A percentile compares a stretch with the other conserved stretches of the same genome.
These are phyloP conservation scores for Atkinsonella hypoxylon DNA, from an alignment of 2,329 filamentous ascomycete genomes.

Conservation along the genomic window DNA sequence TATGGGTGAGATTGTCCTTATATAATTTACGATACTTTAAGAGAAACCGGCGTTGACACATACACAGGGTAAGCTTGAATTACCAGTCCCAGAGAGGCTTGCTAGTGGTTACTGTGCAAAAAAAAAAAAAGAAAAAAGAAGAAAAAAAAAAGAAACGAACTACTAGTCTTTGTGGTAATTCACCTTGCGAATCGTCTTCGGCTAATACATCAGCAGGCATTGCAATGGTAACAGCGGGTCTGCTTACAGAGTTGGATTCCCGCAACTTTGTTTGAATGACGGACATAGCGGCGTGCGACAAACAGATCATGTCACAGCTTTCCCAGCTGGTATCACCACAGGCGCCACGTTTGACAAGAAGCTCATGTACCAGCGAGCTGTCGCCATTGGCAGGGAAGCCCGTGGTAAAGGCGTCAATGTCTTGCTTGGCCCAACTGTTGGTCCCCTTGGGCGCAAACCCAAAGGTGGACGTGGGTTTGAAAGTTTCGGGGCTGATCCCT, in stretches of 20 bases:
- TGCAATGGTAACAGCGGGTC: constrained; percentile 71
- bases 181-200: background rate
- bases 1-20: constrained; percentile 40
- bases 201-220: constrained; percentile 25
- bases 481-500: constrained; percentile 58
- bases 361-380: constrained; percentile 55
- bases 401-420: constrained; percentile 63
- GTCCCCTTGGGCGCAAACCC: constrained; percentile 60
- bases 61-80: constrained; percentile 3
- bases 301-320: constrained; percentile 65
- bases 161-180: background rate
- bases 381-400: constrained; percentile 58
- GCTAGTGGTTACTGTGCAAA: too few species aligned
- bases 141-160: too few species aligned
- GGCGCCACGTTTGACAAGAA: constrained; percentile 66
- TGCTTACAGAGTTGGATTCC: constrained; percentile 56
- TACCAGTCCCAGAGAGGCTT: too few species aligned
- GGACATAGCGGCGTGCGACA: constrained; percentile 58
- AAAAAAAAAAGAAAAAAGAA: too few species aligned
- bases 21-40: background rate
- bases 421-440: constrained; percentile 58
- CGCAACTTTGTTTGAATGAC: constrained; percentile 61
- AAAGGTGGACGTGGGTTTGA: constrained; percentile 67
- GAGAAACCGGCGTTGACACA: too few species aligned
- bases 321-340: constrained; percentile 66